These are phyloP conservation scores for Pseudogymnoascus sp. DNA, from an alignment of 2,329 filamentous ascomycete species.

Conservation along the genomic window DNA sequence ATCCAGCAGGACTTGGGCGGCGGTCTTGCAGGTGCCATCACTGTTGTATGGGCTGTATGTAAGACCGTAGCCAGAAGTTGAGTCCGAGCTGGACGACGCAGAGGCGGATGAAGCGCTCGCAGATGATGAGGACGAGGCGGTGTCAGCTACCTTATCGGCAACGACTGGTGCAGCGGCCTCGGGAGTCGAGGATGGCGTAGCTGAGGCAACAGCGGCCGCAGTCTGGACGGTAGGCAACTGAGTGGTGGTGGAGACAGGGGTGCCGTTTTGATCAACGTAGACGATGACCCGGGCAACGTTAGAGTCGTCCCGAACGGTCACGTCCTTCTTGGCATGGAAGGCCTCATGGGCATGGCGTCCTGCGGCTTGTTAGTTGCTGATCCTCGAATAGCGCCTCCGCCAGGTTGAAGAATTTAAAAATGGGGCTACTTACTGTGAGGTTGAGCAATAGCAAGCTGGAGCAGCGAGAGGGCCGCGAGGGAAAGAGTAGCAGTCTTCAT, in stretches of 20 bases:
- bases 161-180: neutral
- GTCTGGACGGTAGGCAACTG: constrained; percentile 17
- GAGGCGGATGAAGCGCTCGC: neutral
- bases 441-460: constrained; percentile 35
- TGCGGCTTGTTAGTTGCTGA: constrained; percentile 7
- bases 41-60: constrained; percentile 50
- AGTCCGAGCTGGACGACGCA: neutral
- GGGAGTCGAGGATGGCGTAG: neutral
- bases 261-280: constrained; percentile 51
- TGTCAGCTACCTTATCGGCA: neutral
- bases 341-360: constrained; percentile 22
- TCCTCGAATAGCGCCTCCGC: neutral
- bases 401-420: neutral
- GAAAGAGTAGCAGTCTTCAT: constrained; percentile 38
- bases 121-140: neutral
- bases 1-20: constrained; percentile 54
- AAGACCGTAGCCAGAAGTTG: constrained; percentile 35
- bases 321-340: constrained; percentile 22
- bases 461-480: constrained; percentile 31
- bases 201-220: constrained; percentile 2
- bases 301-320: constrained; percentile 26
- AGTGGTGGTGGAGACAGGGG: constrained; percentile 38
- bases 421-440: constrained; percentile 27
- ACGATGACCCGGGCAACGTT: constrained; percentile 40
- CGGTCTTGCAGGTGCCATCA: constrained; percentile 57